Evolutionary conservation across 108 stramenopile genomes (phyloP), one percentile per base, ranked within the genome.

Genomic region (Cyclotella kingstonii): DNA sequence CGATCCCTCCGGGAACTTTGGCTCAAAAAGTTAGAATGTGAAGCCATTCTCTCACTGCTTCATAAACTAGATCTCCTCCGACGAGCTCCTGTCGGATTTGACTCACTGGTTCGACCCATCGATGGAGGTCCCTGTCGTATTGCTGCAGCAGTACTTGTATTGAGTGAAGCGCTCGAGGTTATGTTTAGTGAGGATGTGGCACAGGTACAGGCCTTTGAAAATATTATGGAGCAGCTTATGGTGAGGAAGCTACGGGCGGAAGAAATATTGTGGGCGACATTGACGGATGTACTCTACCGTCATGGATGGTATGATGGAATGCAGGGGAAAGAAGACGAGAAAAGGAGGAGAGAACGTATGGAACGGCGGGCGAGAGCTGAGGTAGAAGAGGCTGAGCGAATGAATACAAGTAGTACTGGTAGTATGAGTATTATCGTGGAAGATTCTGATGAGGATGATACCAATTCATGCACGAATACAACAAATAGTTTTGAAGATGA

Each of bases 11-110:
- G 91, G 26, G 91, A 92, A 72, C 57, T 92, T 36, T 92, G 91
- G 91, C 81, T 92, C 55, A 92, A 89, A 60, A 92, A 92, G 52
- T 65, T 92, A 34, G 91, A 92, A 76, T 85, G 82, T 28, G 91
- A 92, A 58, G 87, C 91, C 4, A 81, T 86, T 0, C 46, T 92
- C 30, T 68, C 78, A 14, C 57, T 92, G 1, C 64, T 92, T 21
- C 78, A 85, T 34, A 87, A 87, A 48, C 66, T 92, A 15, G 91
- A 92, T 59, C 76, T 82, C n/a, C 81, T 92, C 39, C 91, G 91
- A 18, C 81, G 85, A 1, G 87, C 91, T 15, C 91, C 91, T 12
- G 54, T 61, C n/a, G 64, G 70, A 45, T 92, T 92, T 70, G 91
- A 92, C 50, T 22, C 47, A 9, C 63, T 76, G 50, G 58, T 80